Conservation (phyloP, 202 grass and related monocot genomes). For the Zizania palustris region DNA sequence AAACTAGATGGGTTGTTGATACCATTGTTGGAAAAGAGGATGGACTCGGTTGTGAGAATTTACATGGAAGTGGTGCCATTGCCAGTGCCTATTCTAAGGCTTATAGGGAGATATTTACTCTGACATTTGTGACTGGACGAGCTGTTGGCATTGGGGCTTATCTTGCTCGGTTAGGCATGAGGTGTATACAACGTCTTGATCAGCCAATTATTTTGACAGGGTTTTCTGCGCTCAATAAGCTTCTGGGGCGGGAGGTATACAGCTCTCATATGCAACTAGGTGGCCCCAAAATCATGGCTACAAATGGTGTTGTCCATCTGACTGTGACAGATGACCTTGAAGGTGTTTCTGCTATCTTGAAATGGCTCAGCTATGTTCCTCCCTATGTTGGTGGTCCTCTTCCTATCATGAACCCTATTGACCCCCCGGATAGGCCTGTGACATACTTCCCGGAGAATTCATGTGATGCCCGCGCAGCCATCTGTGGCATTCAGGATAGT, state of each 20-base stretch:
- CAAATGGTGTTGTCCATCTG: conserved; percentile 96
- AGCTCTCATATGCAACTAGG: conserved; percentile 99
- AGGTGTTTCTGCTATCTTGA: conserved; percentile 90
- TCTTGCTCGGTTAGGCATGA: conserved; percentile 94
- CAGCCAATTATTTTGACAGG: conserved; percentile 96
- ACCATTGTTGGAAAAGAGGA: conserved; percentile 94
- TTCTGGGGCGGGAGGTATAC: conserved; percentile 95
- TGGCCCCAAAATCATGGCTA: conserved; percentile 99
- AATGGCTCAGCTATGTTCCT: conserved; percentile 99
- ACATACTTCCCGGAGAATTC: conserved; percentile 84
- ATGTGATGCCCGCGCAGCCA: conserved; percentile 92
- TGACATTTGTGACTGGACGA: conserved; percentile 95
- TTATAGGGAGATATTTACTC: conserved; percentile 92
- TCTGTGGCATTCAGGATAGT: conserved; percentile 63
- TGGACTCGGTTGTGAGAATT: conserved; percentile 91
- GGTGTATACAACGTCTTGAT: conserved; percentile 97
- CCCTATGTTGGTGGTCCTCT: conserved; percentile 86
- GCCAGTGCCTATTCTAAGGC: conserved; percentile 92
- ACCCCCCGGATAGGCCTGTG: conserved; percentile 85
- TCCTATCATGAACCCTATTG: conserved; percentile 79
- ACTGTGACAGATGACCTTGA: conserved; percentile 98
- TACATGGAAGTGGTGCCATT: conserved; percentile 94
- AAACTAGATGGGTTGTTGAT: conserved; percentile 93
- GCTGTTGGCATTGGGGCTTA: conserved; percentile 97
- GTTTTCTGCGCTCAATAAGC: conserved; percentile 92